A percentile compares a stretch with the other conserved stretches of the same genome.
Conservation (phyloP, 2,329 filamentous ascomycete species). For the Fusarium sterilihyphosum region DNA sequence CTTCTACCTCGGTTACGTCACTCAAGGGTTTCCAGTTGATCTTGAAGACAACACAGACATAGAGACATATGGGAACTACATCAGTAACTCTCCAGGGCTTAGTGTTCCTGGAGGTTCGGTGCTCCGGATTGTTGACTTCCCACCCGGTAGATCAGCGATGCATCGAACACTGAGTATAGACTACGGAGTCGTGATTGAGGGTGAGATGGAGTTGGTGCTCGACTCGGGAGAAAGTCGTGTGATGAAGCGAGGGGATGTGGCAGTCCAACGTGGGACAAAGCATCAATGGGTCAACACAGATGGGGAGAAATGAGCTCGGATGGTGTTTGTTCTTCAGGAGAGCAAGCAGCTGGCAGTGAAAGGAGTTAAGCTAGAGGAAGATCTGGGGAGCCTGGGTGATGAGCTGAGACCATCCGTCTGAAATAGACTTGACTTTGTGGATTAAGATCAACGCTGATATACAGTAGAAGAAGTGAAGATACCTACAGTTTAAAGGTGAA, state of each 20-base stretch:
- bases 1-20: conserved; percentile 36
- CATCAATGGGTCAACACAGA: conserved; percentile 63
- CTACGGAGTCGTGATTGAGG: conserved; percentile 65
- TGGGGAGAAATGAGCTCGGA: conserved; percentile 55
- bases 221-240: conserved; percentile 57
- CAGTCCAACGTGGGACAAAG: conserved; percentile 65
- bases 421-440: background rate
- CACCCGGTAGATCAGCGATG: conserved; percentile 45
- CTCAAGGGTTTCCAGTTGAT: conserved; percentile 15
- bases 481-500: background rate
- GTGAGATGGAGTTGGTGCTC: conserved; percentile 61
- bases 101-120: conserved; percentile 52
- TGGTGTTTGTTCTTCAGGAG: conserved; percentile 53
- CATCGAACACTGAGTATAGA: conserved; percentile 65
- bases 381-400: conserved; percentile 21
- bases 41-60: conserved; percentile 25
- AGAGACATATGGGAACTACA: conserved; percentile 18
- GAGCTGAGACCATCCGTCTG: conserved; percentile 16
- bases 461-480: background rate
- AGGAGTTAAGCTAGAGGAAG: conserved; percentile 21
- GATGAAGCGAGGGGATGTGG: conserved; percentile 61
- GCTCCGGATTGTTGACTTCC: conserved; percentile 60
- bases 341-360: conserved; percentile 22
- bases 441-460: no score
- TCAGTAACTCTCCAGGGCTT: conserved; percentile 35